Conservation (phyloP, 176 grass and related monocot species). For the Raddia distichophylla region DNA sequence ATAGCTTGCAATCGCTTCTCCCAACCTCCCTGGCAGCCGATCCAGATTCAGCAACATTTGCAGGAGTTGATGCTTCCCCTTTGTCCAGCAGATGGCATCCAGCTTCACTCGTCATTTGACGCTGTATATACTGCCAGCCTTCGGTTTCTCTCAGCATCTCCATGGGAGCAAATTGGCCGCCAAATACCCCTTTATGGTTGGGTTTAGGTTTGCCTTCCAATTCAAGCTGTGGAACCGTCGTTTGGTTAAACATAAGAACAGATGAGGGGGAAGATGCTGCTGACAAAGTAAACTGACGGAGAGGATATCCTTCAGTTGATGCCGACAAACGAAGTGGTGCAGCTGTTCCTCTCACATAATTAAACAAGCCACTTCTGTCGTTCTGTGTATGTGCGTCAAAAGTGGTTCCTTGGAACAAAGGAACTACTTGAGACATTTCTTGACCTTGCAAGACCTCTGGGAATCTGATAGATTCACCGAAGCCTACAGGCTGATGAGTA, state of each 20-base stretch:
- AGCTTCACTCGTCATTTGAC: constrained; percentile 24
- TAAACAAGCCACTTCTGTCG: constrained; percentile 22
- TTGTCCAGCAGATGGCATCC: constrained; percentile 28
- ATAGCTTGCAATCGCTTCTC: constrained; percentile 61
- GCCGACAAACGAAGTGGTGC: constrained; percentile 15
- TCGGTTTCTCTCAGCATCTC: constrained; percentile 35
- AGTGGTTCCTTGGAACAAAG: constrained; percentile 33
- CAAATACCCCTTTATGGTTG: constrained; percentile 21
- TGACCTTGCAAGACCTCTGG: constrained; percentile 99
- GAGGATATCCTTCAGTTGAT: constrained; percentile 41
- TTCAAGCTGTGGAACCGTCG: constrained; percentile 14
- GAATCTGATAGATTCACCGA: constrained; percentile 66
- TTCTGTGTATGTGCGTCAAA: constrained; percentile 37
- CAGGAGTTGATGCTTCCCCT: constrained; percentile 20
- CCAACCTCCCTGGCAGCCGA: background rate
- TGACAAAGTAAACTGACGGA: constrained; percentile 34
- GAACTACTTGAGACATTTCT: constrained; percentile 71
- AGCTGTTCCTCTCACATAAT: constrained; percentile 33
- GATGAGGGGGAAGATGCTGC: constrained; percentile 61
- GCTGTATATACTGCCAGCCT: constrained; percentile 2
- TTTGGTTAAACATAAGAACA: constrained; percentile 75
- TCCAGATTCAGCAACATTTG: constrained; percentile 9
- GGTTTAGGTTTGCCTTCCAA: background rate
- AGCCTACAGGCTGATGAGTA: constrained; percentile 63
- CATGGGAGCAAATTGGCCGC: constrained; percentile 1